Base-by-base conservation (phyloP, 2,329 filamentous ascomycete species). In the Calonectria montana region DNA sequence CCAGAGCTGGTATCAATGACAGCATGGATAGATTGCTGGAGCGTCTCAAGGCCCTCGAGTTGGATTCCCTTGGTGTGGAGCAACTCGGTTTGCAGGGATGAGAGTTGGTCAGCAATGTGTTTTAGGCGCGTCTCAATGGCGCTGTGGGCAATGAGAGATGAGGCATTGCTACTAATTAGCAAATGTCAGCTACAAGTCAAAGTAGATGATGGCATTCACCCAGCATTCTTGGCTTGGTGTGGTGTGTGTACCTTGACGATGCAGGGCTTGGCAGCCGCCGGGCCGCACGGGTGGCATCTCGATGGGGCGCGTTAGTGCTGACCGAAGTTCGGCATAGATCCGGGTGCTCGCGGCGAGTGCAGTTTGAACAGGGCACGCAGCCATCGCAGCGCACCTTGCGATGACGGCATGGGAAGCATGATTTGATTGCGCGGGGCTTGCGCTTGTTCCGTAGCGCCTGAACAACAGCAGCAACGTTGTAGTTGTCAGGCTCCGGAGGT, bases 41-140 rank as follows among this genome's bases (percentile, higher is more conserved):
- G 53, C 18, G 53, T 31, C 53, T 57, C 53, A 18, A 57, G 53
- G 31, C 53, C 53, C 16, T 57, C 53, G 31, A 57, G 29, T 31
- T 57, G 53, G 53, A 31, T 37, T 31, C 53, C 53, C n/a, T 37
- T 57, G n/a, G 53, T 37, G 29, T 57, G 53, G n/a, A 57, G 53
- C 53, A 57, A n/a, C 53, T 57, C 53, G n/a, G 53, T 3, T n/a
- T 57, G 53, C 53, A 57, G 53, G 53, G 53, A 37, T 57, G 53
- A 16, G 10, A 57, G 18, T 35, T 57, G 53, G 8, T 37, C 53
- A 2, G 53, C 53, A 12, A 57, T 25, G 31, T 57, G 53, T n/a
- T 37, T 57, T 3, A 57, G 31, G 4, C 53, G 53, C 53, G 53
- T 25, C 53, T 57, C 53, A 37, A 57, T 25, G n/a, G 53, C 5